phyloP scores from a whole-genome alignment of 2,329 filamentous ascomycete species.

The Peltaster fructicola region DNA sequence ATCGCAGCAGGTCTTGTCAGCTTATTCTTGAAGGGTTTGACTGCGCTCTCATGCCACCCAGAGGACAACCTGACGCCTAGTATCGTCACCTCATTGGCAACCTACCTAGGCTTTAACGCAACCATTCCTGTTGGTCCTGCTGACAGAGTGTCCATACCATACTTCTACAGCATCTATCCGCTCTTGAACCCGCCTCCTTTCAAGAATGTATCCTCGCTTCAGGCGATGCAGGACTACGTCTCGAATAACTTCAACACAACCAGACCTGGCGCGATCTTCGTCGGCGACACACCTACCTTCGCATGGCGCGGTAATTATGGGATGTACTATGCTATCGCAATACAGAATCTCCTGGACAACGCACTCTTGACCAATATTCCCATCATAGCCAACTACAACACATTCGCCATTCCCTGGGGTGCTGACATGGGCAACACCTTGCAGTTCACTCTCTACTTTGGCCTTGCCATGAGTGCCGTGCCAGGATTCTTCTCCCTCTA shows the following conservation, averaged over 20 bases:
- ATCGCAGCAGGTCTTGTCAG: conserved; percentile 63
- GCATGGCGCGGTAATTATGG: conserved; percentile 51
- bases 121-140: conserved; percentile 25
- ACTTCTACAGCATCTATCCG: conserved; percentile 8
- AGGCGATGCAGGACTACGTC: conserved; percentile 52
- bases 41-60: conserved; percentile 30
- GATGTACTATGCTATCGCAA: conserved; percentile 50
- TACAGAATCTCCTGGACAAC: conserved; percentile 82
- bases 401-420: conserved; percentile 58
- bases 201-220: conserved; percentile 43
- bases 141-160: conserved; percentile 8
- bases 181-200: conserved; percentile 15
- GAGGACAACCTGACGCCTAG: conserved; percentile 13
- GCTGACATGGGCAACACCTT: conserved; percentile 53
- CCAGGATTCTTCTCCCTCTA: conserved; percentile 82
- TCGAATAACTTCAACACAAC: conserved; percentile 45
- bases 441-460: conserved; percentile 67
- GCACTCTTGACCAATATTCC: conserved; percentile 47
- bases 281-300: conserved; percentile 47
- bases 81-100: conserved; percentile 9
- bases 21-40: conserved; percentile 48
- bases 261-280: conserved; percentile 63
- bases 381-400: conserved; percentile 54
- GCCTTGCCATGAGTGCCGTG: conserved; percentile 58
- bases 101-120: conserved; percentile 5